Percentiles rank a stretch among this genome's conserved stretches.
Conservation (phyloP, 306 rosid genomes). For the Pyrus betulifolia region DNA sequence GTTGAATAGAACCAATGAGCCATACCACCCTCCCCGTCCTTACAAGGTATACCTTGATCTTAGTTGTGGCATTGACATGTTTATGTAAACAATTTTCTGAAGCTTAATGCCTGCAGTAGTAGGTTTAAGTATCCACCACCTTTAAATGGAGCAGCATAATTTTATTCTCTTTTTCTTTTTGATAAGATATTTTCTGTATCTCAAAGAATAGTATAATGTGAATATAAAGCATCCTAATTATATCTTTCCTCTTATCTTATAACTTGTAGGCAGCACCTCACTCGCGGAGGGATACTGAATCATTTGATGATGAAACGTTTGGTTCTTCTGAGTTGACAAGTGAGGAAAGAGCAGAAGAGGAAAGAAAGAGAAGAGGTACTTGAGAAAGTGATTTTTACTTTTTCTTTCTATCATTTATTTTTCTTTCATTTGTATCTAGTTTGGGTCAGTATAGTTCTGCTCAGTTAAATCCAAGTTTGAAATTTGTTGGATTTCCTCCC, state of each 20-base stretch:
- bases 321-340: slow-evolving; percentile 68
- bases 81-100: background rate
- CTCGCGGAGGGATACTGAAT: slow-evolving; percentile 58
- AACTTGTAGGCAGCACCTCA: slow-evolving; percentile 70
- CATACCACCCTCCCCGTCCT: slow-evolving; percentile 93
- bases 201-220: slow-evolving; percentile 7
- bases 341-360: slow-evolving; percentile 91
- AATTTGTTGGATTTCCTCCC: slow-evolving; percentile 29
- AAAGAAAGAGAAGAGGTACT: slow-evolving; percentile 93
- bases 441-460: slow-evolving; percentile 5
- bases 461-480: slow-evolving; percentile 12
- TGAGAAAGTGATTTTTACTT: background rate
- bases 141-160: background rate
- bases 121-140: background rate
- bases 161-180: background rate
- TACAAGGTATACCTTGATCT: slow-evolving; percentile 52
- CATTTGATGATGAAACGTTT: slow-evolving; percentile 76
- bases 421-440: slow-evolving; percentile 8
- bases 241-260: background rate
- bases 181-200: background rate
- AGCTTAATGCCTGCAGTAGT: background rate
- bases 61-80: background rate
- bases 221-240: background rate
- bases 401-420: slow-evolving; percentile 9
- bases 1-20: slow-evolving; percentile 62